Percentiles rank a stretch among this genome's conserved stretches.
These are phyloP conservation scores for Nothophytophthora sp. DNA, from an alignment of 352 stramenopile species.

Conservation along the genomic window DNA sequence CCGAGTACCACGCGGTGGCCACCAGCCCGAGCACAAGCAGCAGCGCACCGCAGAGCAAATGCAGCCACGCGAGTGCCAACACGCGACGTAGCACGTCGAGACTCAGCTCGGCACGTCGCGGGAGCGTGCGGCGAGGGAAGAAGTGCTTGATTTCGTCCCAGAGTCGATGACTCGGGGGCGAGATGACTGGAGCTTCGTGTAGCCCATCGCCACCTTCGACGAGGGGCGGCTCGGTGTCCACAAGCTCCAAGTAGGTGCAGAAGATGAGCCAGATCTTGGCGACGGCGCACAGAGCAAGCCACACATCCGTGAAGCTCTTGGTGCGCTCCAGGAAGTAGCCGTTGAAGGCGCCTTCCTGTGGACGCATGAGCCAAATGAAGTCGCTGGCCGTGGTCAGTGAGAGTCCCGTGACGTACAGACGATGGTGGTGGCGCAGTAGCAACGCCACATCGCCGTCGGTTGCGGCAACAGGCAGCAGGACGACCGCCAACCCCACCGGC, in stretches of 20 bases:
- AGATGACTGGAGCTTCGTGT: slow-evolving; percentile 6
- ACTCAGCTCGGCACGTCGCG: slow-evolving; percentile 55
- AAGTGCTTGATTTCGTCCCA: slow-evolving; percentile 67
- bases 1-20: slow-evolving; percentile 40
- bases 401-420: slow-evolving; percentile 54
- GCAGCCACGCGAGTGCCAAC: slow-evolving; percentile 68
- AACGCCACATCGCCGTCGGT: slow-evolving; percentile 24
- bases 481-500: slow-evolving; percentile 53
- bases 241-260: slow-evolving; percentile 66
- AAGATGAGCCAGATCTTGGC: slow-evolving; percentile 74
- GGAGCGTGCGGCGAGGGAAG: slow-evolving; percentile 71
- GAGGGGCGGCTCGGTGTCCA: slow-evolving; percentile 46
- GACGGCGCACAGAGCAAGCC: slow-evolving; percentile 48
- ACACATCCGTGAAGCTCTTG: slow-evolving; percentile 49
- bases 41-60: slow-evolving; percentile 55
- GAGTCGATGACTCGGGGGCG: slow-evolving; percentile 25
- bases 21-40: slow-evolving; percentile 55
- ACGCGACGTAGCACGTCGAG: slow-evolving; percentile 75
- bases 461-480: slow-evolving; percentile 30
- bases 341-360: slow-evolving; percentile 63
- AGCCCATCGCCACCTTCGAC: slow-evolving; percentile 20
- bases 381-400: slow-evolving; percentile 48
- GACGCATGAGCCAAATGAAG: slow-evolving; percentile 67
- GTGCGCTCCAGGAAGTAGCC: slow-evolving; percentile 50
- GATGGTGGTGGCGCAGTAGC: slow-evolving; percentile 37